These are phyloP conservation scores for Aspergillus uvarum DNA, from an alignment of 2,329 filamentous ascomycete species.

Conservation along the genomic window DNA sequence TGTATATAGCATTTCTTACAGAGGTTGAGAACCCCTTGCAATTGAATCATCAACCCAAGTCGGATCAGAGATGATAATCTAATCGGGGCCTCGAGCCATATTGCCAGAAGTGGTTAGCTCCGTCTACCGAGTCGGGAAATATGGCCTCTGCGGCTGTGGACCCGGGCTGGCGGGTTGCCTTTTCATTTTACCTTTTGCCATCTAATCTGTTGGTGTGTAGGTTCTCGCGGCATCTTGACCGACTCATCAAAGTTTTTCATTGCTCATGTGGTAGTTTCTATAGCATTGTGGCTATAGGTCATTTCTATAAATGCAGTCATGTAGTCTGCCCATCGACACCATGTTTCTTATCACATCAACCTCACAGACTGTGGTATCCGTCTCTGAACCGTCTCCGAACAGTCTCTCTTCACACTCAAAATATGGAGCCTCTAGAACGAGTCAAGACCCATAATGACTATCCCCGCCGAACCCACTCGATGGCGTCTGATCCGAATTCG, in stretches of 20 bases:
- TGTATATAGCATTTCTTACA: too few relatives aligned
- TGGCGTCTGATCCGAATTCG: conserved; percentile 19
- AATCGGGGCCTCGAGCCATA: conserved; percentile 10
- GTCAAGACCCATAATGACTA: conserved; percentile 4
- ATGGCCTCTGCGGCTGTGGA: background rate
- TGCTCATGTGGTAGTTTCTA: too few relatives aligned
- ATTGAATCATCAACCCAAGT: too few relatives aligned
- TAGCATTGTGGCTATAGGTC: background rate
- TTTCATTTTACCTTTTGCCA: background rate
- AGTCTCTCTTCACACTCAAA: background rate
- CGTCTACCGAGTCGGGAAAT: conserved; percentile 2
- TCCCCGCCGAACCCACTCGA: conserved; percentile 29
- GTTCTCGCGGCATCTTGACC: too few relatives aligned
- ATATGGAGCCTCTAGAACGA: conserved; percentile 15
- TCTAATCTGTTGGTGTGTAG: too few relatives aligned
- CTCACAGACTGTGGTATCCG: background rate
- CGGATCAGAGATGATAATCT: background rate
- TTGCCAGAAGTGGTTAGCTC: conserved; percentile 7
- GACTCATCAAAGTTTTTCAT: too few relatives aligned
- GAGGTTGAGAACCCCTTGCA: too few relatives aligned
- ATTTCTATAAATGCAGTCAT: background rate
- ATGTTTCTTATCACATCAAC: background rate
- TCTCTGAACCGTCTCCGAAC: background rate
- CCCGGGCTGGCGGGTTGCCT: conserved; percentile 2
- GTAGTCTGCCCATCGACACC: background rate